Evolutionary conservation across 2,329 filamentous ascomycete genomes (phyloP), one percentile per base, ranked within the genome.

Genomic region (Pseudogymnoascus verrucosus): DNA sequence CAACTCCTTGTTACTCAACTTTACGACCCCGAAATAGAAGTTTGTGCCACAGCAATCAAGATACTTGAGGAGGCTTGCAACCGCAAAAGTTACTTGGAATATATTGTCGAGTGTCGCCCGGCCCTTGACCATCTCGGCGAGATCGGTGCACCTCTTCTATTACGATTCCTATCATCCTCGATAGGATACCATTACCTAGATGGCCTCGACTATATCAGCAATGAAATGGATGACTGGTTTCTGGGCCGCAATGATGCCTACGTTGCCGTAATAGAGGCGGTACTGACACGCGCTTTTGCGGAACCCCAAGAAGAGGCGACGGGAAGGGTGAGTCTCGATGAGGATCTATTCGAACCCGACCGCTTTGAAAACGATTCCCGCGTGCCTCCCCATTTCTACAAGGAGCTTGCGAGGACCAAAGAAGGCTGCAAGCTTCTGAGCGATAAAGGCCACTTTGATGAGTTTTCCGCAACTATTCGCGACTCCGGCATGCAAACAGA

Each of bases 161-260:
- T 99, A 61, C 89, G 95, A 42, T 99, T 99, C 75, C 76, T 99
- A 62, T 97, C 93, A 0, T 98, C 93, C 0, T 97, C 93, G 2
- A 93, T 97, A 64, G 95, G 95, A 60, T 99, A 99, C 72, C 93
- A 98, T 75, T 99, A 99, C 75, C 82, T 99, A 5, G 92, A 98
- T 72, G 95, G 93, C 0, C 80, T 99, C 47, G 96, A 99, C 77
- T 99, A 99, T 74, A 99, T 99, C 75, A 97, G 93, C 66, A 95
- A 96, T 73, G 96, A 99, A 75, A 99, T 99, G 95, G 95, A 99
- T 69, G 96, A 99, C 76, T 99, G 95, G 95, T 99, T 98, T 73
- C 81, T 99, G 31, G 95, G 95, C 12, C 87, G 95, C 51, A 99
- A 99, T 72, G 93, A 99, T 74, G 89, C 87, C n/a, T 99, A 99